Evolutionary conservation across 768 basidiomycete species (phyloP), one percentile per base, ranked within the genome.

Genomic region (Peribolospora baueri): DNA sequence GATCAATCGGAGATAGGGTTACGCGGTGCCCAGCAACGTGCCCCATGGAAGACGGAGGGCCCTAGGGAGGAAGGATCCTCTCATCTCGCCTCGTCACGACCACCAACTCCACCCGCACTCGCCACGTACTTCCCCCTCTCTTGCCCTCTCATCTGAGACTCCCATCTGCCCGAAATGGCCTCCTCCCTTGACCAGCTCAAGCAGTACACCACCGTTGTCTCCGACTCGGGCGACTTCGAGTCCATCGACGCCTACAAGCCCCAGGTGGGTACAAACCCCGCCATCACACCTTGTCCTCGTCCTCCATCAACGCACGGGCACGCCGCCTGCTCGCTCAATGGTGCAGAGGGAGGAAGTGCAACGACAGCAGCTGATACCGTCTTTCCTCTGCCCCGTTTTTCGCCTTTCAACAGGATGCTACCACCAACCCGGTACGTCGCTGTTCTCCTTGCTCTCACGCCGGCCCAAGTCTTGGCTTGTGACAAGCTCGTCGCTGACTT

Each of bases 241-340:
- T 75, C 82, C 60, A 93, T 95, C 74, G 87, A 80, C 71, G 80
- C 75, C 59, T 95, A 91, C 80, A 90, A 93, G 73, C 91, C 91
- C 62, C 87, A 84, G 25, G 25, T 25, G 25, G 72, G 80, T 77
- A 67, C 61, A 64, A 61, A 52, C 53, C 25, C 25, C 25, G 10
- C n/a, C 41, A 14, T 46, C 14, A 5, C 43, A 14, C 14, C 51
- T 52, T 52, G 11, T 38, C 42, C 8, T 52, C 36, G 13, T 43
- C 43, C 3, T 8, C 3, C 36, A 3, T 10, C 49, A 50, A 11
- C 37, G 49, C 10, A 25, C 25, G 25, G 25, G 25, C 25, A 25
- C 25, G 25, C 25, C 25, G 25, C 25, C 25, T 25, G 25, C 25
- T 25, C 25, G 25, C 25, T 25, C 1, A 25, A 25, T 25, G 25